These are phyloP conservation scores for Apiospora kogelbergensis DNA, from an alignment of 2,329 filamentous ascomycete species.

Conservation along the genomic window DNA sequence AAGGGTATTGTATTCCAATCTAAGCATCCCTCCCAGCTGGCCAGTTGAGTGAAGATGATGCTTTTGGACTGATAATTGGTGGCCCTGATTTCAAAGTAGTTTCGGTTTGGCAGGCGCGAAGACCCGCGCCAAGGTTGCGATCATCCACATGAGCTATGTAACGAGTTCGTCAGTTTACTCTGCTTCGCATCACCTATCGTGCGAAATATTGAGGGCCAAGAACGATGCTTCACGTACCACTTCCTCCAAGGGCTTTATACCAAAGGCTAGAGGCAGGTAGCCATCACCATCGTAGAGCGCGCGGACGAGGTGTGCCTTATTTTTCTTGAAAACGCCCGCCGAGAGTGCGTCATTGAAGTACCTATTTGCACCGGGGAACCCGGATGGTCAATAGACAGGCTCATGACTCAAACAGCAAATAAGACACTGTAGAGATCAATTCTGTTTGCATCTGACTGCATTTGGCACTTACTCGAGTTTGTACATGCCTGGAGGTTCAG, in stretches of 20 bases:
- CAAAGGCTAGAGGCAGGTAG: conserved; percentile 7
- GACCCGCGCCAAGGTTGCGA: neutral
- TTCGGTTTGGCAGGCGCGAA: neutral
- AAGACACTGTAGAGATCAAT: too few relatives aligned
- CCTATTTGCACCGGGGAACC: neutral
- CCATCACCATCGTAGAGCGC: conserved; percentile 11
- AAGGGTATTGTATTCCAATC: too few relatives aligned
- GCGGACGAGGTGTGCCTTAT: neutral
- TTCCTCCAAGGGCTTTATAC: conserved; percentile 8
- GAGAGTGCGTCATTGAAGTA: neutral
- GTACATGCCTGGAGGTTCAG: conserved; percentile 7
- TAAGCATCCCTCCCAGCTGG: too few relatives aligned
- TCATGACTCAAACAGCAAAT: too few relatives aligned
- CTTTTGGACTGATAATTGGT: too few relatives aligned
- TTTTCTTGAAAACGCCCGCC: neutral
- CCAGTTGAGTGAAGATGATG: too few relatives aligned
- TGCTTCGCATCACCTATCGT: too few relatives aligned
- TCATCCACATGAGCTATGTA: neutral
- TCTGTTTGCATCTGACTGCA: conserved; percentile 1
- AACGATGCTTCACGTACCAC: neutral
- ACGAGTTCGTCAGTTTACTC: neutral
- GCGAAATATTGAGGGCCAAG: neutral
- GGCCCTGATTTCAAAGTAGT: neutral
- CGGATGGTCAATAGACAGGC: neutral
- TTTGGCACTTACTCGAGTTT: conserved; percentile 8